These are phyloP conservation scores for Chionographis japonica DNA, from an alignment of 106 monocot genomes.

Conservation along the genomic window DNA sequence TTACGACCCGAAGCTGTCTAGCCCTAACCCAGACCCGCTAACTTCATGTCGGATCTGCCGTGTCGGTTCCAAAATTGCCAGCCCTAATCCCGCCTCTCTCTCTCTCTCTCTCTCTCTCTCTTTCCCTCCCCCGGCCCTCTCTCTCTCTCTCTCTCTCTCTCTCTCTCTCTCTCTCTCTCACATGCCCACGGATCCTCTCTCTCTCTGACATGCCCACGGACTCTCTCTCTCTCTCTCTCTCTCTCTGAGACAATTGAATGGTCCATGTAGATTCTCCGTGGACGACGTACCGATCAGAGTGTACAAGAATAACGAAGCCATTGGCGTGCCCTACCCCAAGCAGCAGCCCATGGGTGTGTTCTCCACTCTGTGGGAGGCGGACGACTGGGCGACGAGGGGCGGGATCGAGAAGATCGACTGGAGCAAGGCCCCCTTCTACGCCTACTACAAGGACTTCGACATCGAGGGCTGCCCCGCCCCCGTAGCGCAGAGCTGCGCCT, in stretches of 20 bases:
- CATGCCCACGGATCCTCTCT: too few relatives aligned
- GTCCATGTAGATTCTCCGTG: constrained; percentile 28
- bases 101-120: too few relatives aligned
- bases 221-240: too few relatives aligned
- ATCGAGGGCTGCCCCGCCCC: constrained; percentile 30
- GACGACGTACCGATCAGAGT: constrained; percentile 51
- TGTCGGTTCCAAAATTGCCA: too few relatives aligned
- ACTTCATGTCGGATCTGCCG: too few relatives aligned
- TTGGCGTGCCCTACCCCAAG: constrained; percentile 38
- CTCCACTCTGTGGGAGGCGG: constrained; percentile 64
- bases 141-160: too few relatives aligned
- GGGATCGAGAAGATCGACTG: constrained; percentile 55
- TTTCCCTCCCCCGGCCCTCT: too few relatives aligned
- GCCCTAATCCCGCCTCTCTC: too few relatives aligned
- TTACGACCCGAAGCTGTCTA: too few relatives aligned
- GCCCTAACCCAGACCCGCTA: too few relatives aligned
- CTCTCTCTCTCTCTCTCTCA: too few relatives aligned
- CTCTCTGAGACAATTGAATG: neutral
- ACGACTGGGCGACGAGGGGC: constrained; percentile 70
- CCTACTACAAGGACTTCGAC: constrained; percentile 45
- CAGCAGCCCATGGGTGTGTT: constrained; percentile 59
- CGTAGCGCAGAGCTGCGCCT: constrained; percentile 13
- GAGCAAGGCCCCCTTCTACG: constrained; percentile 42
- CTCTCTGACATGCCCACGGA: too few relatives aligned
- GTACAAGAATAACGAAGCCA: constrained; percentile 42